Evolutionary conservation across 192 early-diverging fungal genomes (phyloP).

Genomic region (Backusella circina): DNA sequence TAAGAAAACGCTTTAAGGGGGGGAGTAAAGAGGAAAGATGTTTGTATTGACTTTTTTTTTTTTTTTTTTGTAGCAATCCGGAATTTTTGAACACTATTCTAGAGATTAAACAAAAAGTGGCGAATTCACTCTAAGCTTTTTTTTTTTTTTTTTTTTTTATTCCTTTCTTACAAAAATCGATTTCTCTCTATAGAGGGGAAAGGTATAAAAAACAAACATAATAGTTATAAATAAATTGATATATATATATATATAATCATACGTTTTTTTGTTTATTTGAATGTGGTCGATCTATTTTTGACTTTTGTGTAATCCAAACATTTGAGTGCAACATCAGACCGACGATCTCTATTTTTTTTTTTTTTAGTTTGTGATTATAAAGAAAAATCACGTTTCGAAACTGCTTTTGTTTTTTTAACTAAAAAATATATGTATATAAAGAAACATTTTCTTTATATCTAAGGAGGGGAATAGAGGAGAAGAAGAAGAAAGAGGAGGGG

Average conservation of each 20-base stretch:
- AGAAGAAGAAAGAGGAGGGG: no score
- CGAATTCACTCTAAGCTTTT: constrained; percentile 1
- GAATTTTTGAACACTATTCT: constrained; percentile 30
- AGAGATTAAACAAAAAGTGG: constrained; percentile 34
- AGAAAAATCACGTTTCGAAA: no score
- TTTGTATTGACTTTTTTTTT: no score
- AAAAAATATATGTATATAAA: not conserved
- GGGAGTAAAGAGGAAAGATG: no score
- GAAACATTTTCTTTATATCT: not conserved
- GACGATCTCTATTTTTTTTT: no score
- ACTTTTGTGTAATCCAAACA: not conserved
- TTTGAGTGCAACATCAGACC: no score
- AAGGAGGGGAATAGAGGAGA: not conserved
- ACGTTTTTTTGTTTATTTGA: not conserved
- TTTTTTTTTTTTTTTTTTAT: not conserved
- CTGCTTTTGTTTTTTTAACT: no score
- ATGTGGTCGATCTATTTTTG: not conserved
- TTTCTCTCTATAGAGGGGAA: no score
- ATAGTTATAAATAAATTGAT: not conserved
- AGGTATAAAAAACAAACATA: no score
- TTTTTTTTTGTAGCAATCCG: constrained; percentile 16
- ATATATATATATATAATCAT: not conserved
- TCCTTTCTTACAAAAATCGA: not conserved
- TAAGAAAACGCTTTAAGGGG: constrained; percentile 1
- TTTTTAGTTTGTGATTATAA: no score